Evolutionary conservation across 352 stramenopile species (phyloP).

Genomic region (Phytophthora sp.): DNA sequence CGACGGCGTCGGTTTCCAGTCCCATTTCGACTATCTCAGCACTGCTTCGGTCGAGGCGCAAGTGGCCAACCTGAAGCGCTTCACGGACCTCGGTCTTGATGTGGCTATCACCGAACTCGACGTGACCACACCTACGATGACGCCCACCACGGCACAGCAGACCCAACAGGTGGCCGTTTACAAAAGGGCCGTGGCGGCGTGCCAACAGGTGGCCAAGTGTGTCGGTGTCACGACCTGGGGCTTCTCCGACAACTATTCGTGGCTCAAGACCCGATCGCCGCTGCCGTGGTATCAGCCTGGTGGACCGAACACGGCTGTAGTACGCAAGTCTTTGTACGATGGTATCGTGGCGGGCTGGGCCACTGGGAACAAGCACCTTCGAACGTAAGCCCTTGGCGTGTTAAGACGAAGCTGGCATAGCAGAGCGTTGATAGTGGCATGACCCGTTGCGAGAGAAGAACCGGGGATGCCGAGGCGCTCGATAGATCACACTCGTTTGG

Average conservation of each 20-base stretch:
- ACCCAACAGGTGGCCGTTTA: conserved; percentile 22
- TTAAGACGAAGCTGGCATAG: too few relatives aligned
- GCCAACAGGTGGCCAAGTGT: conserved; percentile 30
- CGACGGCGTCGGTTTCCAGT: conserved; percentile 36
- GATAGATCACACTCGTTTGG: too few relatives aligned
- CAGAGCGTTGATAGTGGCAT: too few relatives aligned
- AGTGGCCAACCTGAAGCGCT: conserved; percentile 29
- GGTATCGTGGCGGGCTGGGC: conserved; percentile 34
- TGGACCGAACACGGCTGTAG: conserved; percentile 19
- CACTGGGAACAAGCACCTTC: too few relatives aligned
- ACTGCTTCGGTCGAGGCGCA: conserved; percentile 19
- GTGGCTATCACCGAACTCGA: conserved; percentile 38
- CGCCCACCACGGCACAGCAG: conserved; percentile 16
- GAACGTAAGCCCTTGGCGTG: too few relatives aligned
- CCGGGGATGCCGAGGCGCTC: too few relatives aligned
- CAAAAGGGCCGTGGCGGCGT: conserved; percentile 31
- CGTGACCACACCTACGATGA: conserved; percentile 23
- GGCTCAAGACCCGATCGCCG: conserved; percentile 27
- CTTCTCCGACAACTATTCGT: conserved; percentile 37
- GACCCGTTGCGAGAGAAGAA: too few relatives aligned
- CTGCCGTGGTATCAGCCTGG: conserved; percentile 35
- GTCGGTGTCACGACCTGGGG: conserved; percentile 39
- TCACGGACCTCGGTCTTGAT: conserved; percentile 34
- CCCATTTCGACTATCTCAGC: conserved; percentile 16
- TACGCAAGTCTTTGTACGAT: conserved; percentile 35